Evolutionary conservation across 345 rosid genomes (phyloP), one percentile per base, ranked within the genome.

Genomic region (Rhodamnia rubescens): DNA sequence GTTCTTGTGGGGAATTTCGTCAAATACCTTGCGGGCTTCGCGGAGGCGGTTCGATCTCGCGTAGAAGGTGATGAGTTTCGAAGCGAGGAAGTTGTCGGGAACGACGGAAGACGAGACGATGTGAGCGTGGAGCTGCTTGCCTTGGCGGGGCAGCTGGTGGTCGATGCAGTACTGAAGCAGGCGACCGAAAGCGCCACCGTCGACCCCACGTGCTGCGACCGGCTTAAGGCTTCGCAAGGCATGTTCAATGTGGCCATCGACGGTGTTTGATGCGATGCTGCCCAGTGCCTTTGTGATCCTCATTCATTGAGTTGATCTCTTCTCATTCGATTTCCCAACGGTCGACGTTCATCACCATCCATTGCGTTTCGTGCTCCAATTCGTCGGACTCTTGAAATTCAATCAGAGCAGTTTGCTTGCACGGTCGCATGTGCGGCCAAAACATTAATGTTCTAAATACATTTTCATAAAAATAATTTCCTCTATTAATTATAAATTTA

Each of bases 101-200:
- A 87, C 69, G 84, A 93, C 82, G 16, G 98, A 92, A 83, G 32
- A 86, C 57, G 89, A 87, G 12, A 93, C 58, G 13, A 96, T 91
- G 12, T 95, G 97, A 3, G 97, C 93, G 83, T 96, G 98, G 85
- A 96, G 95, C 88, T 96, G 98, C 88, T 91, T 92, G 53, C 89
- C 94, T 85, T 94, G 98, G 78, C 88, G 91, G 90, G 92, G 92
- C 86, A 93, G 95, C 49, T 80, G 87, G 52, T 83, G 84, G 61
- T 93, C 90, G 83, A 93, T 87, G 83, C 91, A 94, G 83, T 90
- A 88, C 83, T 94, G 94, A 86, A 96, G 88, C 85, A 93, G 93
- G 75, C 91, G 93, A 27, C 95, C 96, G 53, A 85, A 96, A 24
- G 91, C 90, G 82, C 90, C 93, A 89, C 87, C 92, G 89, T 95